These are phyloP conservation scores for Samsoniella hepiali DNA, from an alignment of 2,329 filamentous ascomycete genomes.

Conservation along the genomic window DNA sequence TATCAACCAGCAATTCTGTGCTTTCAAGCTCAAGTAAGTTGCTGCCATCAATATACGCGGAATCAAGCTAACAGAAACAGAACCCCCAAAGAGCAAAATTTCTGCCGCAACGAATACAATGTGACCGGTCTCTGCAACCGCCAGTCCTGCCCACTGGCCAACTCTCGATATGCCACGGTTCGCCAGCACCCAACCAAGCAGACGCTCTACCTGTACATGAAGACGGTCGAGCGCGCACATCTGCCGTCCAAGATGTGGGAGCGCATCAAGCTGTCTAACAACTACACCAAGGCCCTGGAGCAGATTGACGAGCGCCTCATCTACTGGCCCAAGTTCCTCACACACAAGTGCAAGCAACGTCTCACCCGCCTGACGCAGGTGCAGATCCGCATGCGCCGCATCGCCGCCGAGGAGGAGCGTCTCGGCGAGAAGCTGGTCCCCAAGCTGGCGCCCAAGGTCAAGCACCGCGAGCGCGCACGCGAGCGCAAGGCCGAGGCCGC, in stretches of 20 bases:
- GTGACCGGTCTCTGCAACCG: constrained; percentile 79
- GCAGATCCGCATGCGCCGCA: constrained; percentile 71
- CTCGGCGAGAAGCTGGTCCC: constrained; percentile 86
- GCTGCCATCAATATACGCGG: no score
- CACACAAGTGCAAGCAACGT: constrained; percentile 95
- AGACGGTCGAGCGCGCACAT: constrained; percentile 85
- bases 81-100: constrained; percentile 82
- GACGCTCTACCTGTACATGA: constrained; percentile 92
- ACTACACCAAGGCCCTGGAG: constrained; percentile 85
- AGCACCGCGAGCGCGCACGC: constrained; percentile 69
- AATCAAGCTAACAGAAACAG: constrained; percentile 41
- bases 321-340: constrained; percentile 92
- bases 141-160: constrained; percentile 86
- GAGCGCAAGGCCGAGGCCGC: constrained; percentile 75
- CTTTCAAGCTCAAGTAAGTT: constrained; percentile 84
- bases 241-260: constrained; percentile 94
- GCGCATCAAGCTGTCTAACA: constrained; percentile 80
- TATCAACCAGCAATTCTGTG: constrained; percentile 93
- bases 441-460: constrained; percentile 87
- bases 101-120: constrained; percentile 95
- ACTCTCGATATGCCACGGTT: constrained; percentile 89
- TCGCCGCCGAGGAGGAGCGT: constrained; percentile 85
- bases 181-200: constrained; percentile 78
- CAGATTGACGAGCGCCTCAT: constrained; percentile 83
- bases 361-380: constrained; percentile 91